Evolutionary conservation across 202 grass and related monocot genomes (phyloP), one percentile per base, ranked within the genome.

Genomic region (Elaeis oleifera): DNA sequence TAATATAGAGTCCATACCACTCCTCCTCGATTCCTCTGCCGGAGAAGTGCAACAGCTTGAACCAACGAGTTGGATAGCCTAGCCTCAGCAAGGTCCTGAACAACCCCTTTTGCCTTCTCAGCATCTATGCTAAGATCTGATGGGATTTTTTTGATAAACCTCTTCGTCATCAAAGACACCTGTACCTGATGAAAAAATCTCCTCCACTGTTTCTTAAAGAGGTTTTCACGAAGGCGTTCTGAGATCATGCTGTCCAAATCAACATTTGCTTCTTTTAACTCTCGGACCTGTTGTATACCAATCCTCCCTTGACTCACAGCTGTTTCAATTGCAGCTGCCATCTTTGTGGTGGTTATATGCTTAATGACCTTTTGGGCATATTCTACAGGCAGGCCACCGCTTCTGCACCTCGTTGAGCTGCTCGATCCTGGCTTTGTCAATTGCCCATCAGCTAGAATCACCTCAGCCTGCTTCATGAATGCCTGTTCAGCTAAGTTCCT

Each of bases 301-400:
- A 99, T 89, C 71, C 87, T 85, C 32, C 94, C 94, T 44, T 89
- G 74, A 71, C 75, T 59, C 68, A 99, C 81, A 67, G 87, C 84
- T 20, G 80, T 78, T 81, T 99, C 84, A 11, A 99, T 89, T 69
- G 94, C 85, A 77, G 79, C 79, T 18, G 84, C 68, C 63, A 99
- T 89, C 71, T 89, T 99, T 49, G 82, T 92, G 4, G 88, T 90
- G 53, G 85, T 89, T 68, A 99, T 92, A 58, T 83, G 75, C 77
- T 99, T 99, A 28, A 99, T 92, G 32, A 99, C 87, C 76, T 89
- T 99, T 59, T 92, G 94, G 31, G 94, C 88, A 67, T 99, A 20
- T 56, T 89, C 88, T 5, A 75, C 81, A 53, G 94, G 88, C 56
- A 99, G 73, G 61, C 85, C 61, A 99, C 85, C 76, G 82, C 64